Conservation (phyloP, 2,329 filamentous ascomycete genomes). For the Paecilomyces variotii region DNA sequence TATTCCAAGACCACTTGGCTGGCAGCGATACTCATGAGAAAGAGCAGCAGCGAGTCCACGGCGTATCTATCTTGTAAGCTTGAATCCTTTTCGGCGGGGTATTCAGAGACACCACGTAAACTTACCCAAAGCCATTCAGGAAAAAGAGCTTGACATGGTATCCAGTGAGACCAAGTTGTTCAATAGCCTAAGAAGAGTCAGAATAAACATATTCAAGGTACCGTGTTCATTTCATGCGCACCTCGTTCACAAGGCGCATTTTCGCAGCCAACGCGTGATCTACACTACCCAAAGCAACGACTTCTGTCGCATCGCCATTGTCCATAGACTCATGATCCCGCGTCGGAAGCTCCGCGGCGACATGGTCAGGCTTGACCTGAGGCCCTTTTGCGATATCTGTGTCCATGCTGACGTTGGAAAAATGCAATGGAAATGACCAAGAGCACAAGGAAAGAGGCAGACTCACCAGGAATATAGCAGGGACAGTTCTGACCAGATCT, state of each 20-base stretch:
- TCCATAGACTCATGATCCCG: background rate
- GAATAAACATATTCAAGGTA: background rate
- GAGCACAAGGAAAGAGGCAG: background rate
- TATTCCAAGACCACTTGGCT: conserved; percentile 16
- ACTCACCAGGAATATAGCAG: background rate
- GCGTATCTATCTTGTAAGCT: conserved; percentile 10
- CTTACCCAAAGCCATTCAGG: conserved; percentile 53
- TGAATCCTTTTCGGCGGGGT: background rate
- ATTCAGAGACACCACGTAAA: background rate
- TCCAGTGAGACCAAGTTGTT: conserved; percentile 46
- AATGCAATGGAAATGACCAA: background rate
- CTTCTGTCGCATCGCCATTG: background rate
- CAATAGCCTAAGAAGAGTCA: conserved; percentile 32
- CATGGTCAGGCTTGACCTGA: background rate
- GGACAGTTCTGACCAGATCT: background rate
- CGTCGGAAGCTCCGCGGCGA: background rate
- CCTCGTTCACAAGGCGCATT: conserved; percentile 63
- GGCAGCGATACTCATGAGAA: conserved; percentile 28
- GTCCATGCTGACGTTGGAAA: background rate
- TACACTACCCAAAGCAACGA: conserved; percentile 17
- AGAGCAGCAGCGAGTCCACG: conserved; percentile 30
- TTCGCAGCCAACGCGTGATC: conserved; percentile 58
- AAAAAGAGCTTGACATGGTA: conserved; percentile 54
- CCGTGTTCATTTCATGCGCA: conserved; percentile 24
- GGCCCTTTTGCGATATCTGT: background rate